phyloP scores from a whole-genome alignment of 192 early-diverging fungal genomes.

The Allomyces macrogynus region DNA sequence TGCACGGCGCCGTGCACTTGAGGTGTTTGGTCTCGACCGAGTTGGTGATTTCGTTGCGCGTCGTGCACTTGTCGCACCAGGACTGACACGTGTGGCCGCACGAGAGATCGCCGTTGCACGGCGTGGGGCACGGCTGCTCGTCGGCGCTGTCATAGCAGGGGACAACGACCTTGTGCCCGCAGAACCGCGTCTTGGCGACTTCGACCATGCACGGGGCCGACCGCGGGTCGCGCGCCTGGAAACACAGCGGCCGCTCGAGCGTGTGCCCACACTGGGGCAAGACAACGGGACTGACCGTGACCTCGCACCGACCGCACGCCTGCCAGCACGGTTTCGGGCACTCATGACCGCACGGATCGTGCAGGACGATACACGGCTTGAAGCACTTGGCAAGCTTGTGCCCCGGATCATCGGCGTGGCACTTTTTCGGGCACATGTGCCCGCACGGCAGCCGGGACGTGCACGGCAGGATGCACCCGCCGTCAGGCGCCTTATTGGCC shows the following conservation, averaged over 20 bases:
- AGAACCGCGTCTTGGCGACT: constrained; percentile 6
- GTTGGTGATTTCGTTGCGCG: background rate
- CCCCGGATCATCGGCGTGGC: constrained; percentile 14
- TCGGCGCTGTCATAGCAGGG: constrained; percentile 9
- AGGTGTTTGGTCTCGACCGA: background rate
- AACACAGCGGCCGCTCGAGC: constrained; percentile 2
- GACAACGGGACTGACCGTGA: background rate
- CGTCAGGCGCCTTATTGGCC: constrained; percentile 9
- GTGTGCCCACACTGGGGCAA: constrained; percentile 11
- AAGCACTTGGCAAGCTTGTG: constrained; percentile 10
- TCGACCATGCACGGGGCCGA: constrained; percentile 1
- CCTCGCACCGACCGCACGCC: constrained; percentile 9
- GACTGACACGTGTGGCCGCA: constrained; percentile 12
- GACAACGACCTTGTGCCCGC: constrained; percentile 8
- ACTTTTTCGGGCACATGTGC: constrained; percentile 12
- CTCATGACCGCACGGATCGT: constrained; percentile 10
- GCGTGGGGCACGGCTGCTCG: background rate
- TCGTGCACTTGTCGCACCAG: constrained; percentile 3
- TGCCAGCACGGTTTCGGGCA: constrained; percentile 11
- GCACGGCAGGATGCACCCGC: constrained; percentile 15
- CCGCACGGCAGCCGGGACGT: constrained; percentile 11
- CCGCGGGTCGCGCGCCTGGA: background rate
- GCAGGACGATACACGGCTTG: constrained; percentile 7
- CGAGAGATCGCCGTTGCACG: constrained; percentile 1
- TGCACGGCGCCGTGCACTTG: background rate